These are phyloP conservation scores for Ascochyta pisi DNA, from an alignment of 2,329 filamentous ascomycete species.

Conservation along the genomic window DNA sequence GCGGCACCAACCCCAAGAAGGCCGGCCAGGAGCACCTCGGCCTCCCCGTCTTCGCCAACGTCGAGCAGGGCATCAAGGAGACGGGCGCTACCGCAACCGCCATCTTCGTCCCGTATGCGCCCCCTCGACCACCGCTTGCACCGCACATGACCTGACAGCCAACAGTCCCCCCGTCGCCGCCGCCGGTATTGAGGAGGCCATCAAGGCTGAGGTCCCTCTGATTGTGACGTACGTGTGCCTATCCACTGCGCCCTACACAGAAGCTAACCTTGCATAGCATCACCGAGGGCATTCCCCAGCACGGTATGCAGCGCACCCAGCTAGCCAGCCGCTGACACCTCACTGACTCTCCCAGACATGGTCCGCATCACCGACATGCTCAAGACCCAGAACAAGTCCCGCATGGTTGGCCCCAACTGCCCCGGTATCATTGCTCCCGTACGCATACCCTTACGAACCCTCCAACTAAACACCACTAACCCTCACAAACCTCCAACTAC, in stretches of 20 bases:
- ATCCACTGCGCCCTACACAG: slow-evolving; percentile 11
- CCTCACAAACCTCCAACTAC: no score
- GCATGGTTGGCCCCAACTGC: slow-evolving; percentile 96
- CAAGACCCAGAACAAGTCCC: slow-evolving; percentile 96
- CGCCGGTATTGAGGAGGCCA: slow-evolving; percentile 94
- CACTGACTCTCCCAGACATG: slow-evolving; percentile 73
- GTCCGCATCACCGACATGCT: slow-evolving; percentile 97
- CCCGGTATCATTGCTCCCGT: slow-evolving; percentile 90
- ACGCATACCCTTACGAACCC: slow-evolving; percentile 27
- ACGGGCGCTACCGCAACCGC: slow-evolving; percentile 90
- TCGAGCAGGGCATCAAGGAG: slow-evolving; percentile 85
- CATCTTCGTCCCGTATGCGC: slow-evolving; percentile 88
- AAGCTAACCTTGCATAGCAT: slow-evolving; percentile 62
- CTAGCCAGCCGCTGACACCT: background rate
- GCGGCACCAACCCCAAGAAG: slow-evolving; percentile 99
- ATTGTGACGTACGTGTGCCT: slow-evolving; percentile 74
- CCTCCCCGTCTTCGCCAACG: slow-evolving; percentile 90
- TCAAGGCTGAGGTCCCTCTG: slow-evolving; percentile 89
- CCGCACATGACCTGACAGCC: slow-evolving; percentile 36
- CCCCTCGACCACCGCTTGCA: slow-evolving; percentile 3
- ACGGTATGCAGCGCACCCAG: slow-evolving; percentile 67
- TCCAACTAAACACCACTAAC: slow-evolving; percentile 19
- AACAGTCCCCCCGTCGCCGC: slow-evolving; percentile 86
- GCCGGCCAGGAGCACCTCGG: slow-evolving; percentile 88
- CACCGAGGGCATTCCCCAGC: slow-evolving; percentile 96